Percentiles rank a stretch among this genome's conserved stretches.
Evolutionary conservation across 371 early-diverging fungal species (phyloP).

Genomic region (Mortierella sp.): DNA sequence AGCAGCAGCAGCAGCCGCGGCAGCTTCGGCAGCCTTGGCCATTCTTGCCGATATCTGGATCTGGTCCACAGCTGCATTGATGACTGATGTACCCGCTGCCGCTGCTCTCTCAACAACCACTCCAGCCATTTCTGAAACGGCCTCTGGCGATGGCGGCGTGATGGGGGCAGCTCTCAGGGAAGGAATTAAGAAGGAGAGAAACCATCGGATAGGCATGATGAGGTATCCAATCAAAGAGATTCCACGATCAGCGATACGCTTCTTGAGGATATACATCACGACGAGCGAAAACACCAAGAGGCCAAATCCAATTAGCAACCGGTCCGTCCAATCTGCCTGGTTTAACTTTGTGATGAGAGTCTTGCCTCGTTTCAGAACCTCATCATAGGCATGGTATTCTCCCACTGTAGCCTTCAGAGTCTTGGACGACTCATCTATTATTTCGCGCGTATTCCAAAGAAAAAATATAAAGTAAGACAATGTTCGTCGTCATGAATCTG

Average conservation of each 20-base stretch:
- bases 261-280: constrained; percentile 77
- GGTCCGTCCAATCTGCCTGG: constrained; percentile 80
- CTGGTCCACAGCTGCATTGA: constrained; percentile 11
- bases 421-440: constrained; percentile 75
- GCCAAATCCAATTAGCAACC: constrained; percentile 76
- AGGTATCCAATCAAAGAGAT: constrained; percentile 69
- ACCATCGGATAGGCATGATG: constrained; percentile 57
- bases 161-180: constrained; percentile 26
- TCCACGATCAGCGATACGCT: constrained; percentile 78
- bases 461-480: not conserved
- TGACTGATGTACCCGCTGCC: not conserved
- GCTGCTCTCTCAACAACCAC: constrained; percentile 12
- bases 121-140: not conserved
- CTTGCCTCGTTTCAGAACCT: constrained; percentile 72
- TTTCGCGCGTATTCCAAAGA: not conserved
- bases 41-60: not conserved
- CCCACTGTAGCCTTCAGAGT: constrained; percentile 66
- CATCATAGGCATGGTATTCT: constrained; percentile 77
- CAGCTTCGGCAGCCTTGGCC: not conserved
- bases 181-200: constrained; percentile 39
- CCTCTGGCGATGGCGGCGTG: not conserved
- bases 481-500: not conserved
- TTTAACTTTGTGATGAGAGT: constrained; percentile 78
- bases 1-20: not conserved
- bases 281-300: constrained; percentile 73